Base-by-base conservation (phyloP, 179 eudicot genomes). In the Spergularia azorica region DNA sequence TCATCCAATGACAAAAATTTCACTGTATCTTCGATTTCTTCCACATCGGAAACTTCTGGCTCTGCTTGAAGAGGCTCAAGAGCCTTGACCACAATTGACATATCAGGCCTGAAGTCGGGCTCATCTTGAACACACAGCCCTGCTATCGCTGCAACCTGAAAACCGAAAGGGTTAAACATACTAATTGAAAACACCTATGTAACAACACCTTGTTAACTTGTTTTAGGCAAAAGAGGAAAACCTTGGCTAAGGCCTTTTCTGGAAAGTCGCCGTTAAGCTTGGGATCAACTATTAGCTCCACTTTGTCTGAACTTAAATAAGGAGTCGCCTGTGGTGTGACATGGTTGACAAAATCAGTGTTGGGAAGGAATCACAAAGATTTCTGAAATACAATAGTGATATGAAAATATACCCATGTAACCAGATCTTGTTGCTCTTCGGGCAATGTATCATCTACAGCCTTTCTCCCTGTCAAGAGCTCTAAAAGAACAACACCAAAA, bases 141-240 rank as follows among this genome's bases (percentile, higher is more conserved):
- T 26, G 98, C 98, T 36, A 95, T 96, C 70, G 94, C 98, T 79
- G 96, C 98, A 90, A 95, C 83, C 98, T 94, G 94, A 73, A 20
- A n/a, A 18, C 5, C 64, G 56, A 67, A 41, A n/a, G 4, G n/a
- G 62, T 7, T 7, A 26, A 18, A 0, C 26, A 10, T 20, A 1
- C 17, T 6, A 39, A 13, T 26, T 17, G 18, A 43, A 41, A 2
- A n/a, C 4, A 2, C 39, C 3, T 1, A 1, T 18, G 17, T 15
- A 32, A 2, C 0, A 54, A 1, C 13, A 9, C 12, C 12, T 38
- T 32, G 14, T 5, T 15, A 12, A 17, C 32, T 26, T 26, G 32
- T 0, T 26, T 26, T 26, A 21, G 41, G 61, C 51, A 65, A 58
- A 56, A 59, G 72, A 72, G 62, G 62, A 26, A n/a, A 70, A 89